Evolutionary conservation across 1,284 basidiomycete genomes (phyloP).

Genomic region (Calocybe gambosa): DNA sequence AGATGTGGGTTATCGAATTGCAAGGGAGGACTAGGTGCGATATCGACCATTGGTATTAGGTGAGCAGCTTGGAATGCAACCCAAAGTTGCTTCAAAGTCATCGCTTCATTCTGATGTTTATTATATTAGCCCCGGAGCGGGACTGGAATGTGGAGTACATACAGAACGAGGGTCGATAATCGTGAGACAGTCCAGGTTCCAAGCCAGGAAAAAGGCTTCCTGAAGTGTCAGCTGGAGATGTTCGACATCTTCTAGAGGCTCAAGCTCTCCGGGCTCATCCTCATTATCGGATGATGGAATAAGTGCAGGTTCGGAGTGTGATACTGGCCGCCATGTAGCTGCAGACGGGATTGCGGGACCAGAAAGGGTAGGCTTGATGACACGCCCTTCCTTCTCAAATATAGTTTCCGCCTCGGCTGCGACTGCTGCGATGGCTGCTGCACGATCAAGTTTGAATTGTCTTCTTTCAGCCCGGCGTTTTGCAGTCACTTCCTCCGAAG

Average conservation of each 20-base stretch:
- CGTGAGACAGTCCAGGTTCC: conserved; percentile 82
- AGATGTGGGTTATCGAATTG: conserved; percentile 90
- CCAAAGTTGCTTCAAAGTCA: conserved; percentile 58
- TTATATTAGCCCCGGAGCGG: neutral
- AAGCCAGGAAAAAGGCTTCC: conserved; percentile 89
- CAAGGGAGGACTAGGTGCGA: conserved; percentile 23
- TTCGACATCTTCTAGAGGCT: conserved; percentile 68
- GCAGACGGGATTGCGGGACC: conserved; percentile 65
- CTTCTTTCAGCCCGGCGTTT: conserved; percentile 79
- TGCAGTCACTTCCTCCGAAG: conserved; percentile 85
- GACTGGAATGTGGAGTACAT: conserved; percentile 7
- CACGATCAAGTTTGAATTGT: conserved; percentile 88
- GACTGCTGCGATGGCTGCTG: conserved; percentile 68
- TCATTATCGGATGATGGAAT: conserved; percentile 26
- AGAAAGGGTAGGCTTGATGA: conserved; percentile 46
- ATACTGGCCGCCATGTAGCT: conserved; percentile 63
- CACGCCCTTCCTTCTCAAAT: conserved; percentile 62
- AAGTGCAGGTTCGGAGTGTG: conserved; percentile 9
- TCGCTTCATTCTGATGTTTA: conserved; percentile 36
- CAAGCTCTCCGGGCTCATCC: conserved; percentile 29
- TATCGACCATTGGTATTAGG: conserved; percentile 27
- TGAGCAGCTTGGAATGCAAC: conserved; percentile 46
- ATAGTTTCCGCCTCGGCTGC: conserved; percentile 69
- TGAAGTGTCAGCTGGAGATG: conserved; percentile 88
- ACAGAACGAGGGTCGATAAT: conserved; percentile 64